phyloP scores from a whole-genome alignment of 2,329 filamentous ascomycete genomes.

The Aspergillus chevalieri region DNA sequence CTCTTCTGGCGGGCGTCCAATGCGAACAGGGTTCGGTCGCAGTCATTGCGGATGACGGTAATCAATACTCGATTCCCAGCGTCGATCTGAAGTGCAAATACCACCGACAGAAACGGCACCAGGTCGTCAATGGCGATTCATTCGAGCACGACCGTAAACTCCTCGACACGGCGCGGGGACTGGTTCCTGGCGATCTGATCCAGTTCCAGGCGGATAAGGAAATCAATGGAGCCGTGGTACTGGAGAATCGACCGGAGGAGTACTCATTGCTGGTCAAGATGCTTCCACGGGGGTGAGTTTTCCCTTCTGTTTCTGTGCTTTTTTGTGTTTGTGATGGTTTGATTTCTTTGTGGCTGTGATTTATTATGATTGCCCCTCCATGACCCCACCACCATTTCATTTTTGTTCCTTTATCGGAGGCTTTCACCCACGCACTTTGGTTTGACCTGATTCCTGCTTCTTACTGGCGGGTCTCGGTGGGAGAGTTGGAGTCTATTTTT shows the following conservation, averaged over 20 bases:
- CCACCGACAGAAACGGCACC: slow-evolving; percentile 81
- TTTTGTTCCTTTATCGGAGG: slow-evolving; percentile 3
- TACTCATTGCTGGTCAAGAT: slow-evolving; percentile 72
- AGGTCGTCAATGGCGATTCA: slow-evolving; percentile 61
- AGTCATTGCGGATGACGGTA: slow-evolving; percentile 82
- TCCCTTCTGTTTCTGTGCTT: slow-evolving; percentile 3
- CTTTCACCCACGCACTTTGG: background rate
- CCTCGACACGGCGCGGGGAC: slow-evolving; percentile 58
- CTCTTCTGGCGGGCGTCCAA: slow-evolving; percentile 83
- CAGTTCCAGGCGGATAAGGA: slow-evolving; percentile 82
- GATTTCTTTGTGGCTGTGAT: slow-evolving; percentile 4
- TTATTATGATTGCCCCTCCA: slow-evolving; percentile 1
- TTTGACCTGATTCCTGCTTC: background rate
- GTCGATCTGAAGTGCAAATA: slow-evolving; percentile 94
- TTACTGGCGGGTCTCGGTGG: slow-evolving; percentile 4
- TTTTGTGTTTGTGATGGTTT: slow-evolving; percentile 1
- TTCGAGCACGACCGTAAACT: slow-evolving; percentile 67
- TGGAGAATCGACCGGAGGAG: slow-evolving; percentile 74
- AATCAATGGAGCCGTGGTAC: slow-evolving; percentile 82
- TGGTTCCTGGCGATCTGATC: slow-evolving; percentile 69
- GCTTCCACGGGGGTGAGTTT: slow-evolving; percentile 71
- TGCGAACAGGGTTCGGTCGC: slow-evolving; percentile 81
- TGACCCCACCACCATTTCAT: slow-evolving; percentile 3
- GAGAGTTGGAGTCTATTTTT: background rate
- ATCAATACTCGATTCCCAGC: slow-evolving; percentile 83